phyloP scores from a whole-genome alignment of 164 flowering plant species.

The Vitis cinerea region DNA sequence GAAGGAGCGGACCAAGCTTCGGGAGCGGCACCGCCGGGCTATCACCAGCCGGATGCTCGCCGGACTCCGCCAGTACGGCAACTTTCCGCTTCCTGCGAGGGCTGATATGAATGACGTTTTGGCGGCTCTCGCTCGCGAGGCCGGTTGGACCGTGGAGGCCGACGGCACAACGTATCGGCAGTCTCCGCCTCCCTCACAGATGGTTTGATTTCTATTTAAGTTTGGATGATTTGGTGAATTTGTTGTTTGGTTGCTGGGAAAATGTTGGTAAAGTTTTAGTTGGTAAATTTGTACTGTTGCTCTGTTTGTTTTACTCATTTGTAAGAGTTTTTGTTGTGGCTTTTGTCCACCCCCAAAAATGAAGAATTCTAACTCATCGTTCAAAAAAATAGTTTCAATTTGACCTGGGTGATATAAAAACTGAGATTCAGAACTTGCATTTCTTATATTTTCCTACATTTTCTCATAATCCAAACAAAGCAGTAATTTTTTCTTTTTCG shows the following conservation, averaged over 20 bases:
- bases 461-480: too few species aligned
- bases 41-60: conserved; percentile 75
- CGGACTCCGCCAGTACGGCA: conserved; percentile 72
- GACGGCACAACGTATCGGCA: conserved; percentile 69
- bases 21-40: conserved; percentile 74
- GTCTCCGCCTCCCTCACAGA: conserved; percentile 38
- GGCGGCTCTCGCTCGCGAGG: conserved; percentile 74
- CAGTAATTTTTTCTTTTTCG: too few species aligned
- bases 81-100: conserved; percentile 71
- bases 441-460: too few species aligned
- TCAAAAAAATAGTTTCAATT: too few species aligned
- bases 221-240: too few species aligned
- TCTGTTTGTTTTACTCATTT: not conserved
- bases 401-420: too few species aligned
- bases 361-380: too few species aligned
- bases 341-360: not conserved
- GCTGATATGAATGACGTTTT: conserved; percentile 85
- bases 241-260: too few species aligned
- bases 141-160: conserved; percentile 79
- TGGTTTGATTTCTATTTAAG: conserved; percentile 11
- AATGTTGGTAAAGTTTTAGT: too few species aligned
- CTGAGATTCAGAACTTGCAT: too few species aligned
- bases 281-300: too few species aligned
- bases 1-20: conserved; percentile 70
- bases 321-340: not conserved